These are phyloP conservation scores for Pythium angustatum DNA, from an alignment of 352 stramenopile genomes.

Conservation along the genomic window DNA sequence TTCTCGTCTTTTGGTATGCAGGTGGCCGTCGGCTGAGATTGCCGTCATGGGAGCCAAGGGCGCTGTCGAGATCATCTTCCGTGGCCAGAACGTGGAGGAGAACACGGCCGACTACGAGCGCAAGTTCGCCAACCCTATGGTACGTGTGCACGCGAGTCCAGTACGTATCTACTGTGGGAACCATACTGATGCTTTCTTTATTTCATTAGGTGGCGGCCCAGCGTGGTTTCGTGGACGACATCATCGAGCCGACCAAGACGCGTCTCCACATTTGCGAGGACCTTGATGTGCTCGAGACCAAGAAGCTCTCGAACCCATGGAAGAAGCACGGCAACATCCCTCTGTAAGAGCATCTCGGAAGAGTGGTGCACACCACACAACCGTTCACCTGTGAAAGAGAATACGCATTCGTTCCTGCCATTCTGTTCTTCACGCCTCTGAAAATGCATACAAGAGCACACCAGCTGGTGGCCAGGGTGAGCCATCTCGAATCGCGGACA, in stretches of 20 bases:
- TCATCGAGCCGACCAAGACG: slow-evolving; percentile 96
- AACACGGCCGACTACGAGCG: slow-evolving; percentile 95
- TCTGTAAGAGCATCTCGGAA: slow-evolving; percentile 67
- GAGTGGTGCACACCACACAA: not conserved
- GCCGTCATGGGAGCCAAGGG: slow-evolving; percentile 94
- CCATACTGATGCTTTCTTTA: too few species aligned
- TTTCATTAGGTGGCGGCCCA: slow-evolving; percentile 87
- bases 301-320: slow-evolving; percentile 91
- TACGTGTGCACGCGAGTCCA: slow-evolving; percentile 33
- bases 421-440: slow-evolving; percentile 18
- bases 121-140: slow-evolving; percentile 96
- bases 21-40: slow-evolving; percentile 78
- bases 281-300: slow-evolving; percentile 93
- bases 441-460: slow-evolving; percentile 12
- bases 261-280: slow-evolving; percentile 95
- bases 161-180: slow-evolving; percentile 10
- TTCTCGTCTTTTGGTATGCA: slow-evolving; percentile 30
- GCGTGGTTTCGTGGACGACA: slow-evolving; percentile 97
- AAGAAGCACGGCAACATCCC: slow-evolving; percentile 99
- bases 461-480: not conserved
- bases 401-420: not conserved
- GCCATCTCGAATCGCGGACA: not conserved
- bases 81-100: slow-evolving; percentile 94
- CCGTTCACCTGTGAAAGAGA: slow-evolving; percentile 18
- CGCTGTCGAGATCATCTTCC: slow-evolving; percentile 98